Evolutionary conservation across 2,329 filamentous ascomycete genomes (phyloP).

Genomic region (Monosporascus ibericus): DNA sequence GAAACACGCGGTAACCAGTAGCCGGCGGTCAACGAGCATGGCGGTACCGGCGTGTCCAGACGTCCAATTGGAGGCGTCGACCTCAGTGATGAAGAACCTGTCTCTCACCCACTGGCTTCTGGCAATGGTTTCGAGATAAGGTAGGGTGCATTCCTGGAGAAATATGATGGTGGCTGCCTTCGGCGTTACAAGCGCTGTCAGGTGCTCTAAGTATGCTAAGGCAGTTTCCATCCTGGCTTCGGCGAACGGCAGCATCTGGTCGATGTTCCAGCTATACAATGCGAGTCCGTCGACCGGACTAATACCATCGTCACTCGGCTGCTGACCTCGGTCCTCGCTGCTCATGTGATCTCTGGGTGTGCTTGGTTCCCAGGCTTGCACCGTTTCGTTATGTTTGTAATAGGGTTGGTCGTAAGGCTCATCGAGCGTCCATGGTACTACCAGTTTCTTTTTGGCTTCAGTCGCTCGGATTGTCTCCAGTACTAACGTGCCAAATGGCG

Average conservation of each 20-base stretch:
- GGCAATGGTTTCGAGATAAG: not conserved
- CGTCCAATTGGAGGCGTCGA: not conserved
- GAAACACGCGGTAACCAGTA: slow-evolving; percentile 39
- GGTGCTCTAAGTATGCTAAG: slow-evolving; percentile 20
- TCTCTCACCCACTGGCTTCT: not conserved
- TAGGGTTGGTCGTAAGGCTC: not conserved
- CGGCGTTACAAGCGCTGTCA: slow-evolving; percentile 1
- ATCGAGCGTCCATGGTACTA: not conserved
- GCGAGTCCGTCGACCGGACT: slow-evolving; percentile 8
- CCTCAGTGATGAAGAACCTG: not conserved
- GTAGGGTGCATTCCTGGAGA: not conserved
- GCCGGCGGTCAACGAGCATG: slow-evolving; percentile 42
- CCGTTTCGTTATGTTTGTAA: not conserved
- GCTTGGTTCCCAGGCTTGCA: not conserved
- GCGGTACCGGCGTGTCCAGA: slow-evolving; percentile 41
- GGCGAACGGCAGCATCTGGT: slow-evolving; percentile 27
- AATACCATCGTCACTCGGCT: not conserved
- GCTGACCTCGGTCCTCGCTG: not conserved
- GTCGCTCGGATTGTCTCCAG: not conserved
- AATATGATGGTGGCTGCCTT: not conserved
- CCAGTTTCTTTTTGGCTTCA: not conserved
- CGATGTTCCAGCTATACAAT: slow-evolving; percentile 31
- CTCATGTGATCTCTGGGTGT: not conserved
- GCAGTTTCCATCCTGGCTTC: slow-evolving; percentile 27
- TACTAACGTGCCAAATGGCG: not conserved